Evolutionary conservation across 2,329 filamentous ascomycete genomes (phyloP).

Genomic region (Pseudogymnoascus sp.): DNA sequence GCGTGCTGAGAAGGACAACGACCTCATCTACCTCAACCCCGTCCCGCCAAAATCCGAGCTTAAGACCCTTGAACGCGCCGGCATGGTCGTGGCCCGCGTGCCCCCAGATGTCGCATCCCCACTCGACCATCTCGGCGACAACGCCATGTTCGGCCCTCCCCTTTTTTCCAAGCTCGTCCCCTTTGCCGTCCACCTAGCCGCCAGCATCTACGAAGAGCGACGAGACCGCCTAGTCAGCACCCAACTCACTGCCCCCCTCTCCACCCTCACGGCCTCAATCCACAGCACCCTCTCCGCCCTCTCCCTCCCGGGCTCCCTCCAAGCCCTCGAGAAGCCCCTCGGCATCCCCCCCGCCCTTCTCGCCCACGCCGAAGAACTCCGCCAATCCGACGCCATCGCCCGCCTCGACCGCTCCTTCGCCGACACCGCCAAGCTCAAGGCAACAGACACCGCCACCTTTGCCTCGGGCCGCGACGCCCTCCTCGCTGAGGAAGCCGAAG

Average conservation of each 20-base stretch:
- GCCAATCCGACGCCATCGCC: conserved; percentile 79
- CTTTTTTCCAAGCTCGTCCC: conserved; percentile 88
- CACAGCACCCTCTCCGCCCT: conserved; percentile 72
- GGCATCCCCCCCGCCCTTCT: conserved; percentile 77
- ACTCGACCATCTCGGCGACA: conserved; percentile 69
- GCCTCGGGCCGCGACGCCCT: conserved; percentile 75
- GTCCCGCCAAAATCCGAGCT: conserved; percentile 86
- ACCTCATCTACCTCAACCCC: conserved; percentile 80
- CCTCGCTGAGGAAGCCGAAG: conserved; percentile 72
- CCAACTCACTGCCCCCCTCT: conserved; percentile 75
- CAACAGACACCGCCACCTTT: conserved; percentile 67
- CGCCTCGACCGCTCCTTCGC: conserved; percentile 70
- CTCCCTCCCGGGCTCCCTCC: conserved; percentile 83
- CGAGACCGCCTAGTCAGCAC: conserved; percentile 85
- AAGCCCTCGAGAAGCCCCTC: conserved; percentile 89
- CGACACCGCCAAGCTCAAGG: conserved; percentile 83
- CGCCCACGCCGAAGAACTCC: conserved; percentile 87
- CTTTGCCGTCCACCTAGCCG: conserved; percentile 89
- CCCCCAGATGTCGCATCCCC: conserved; percentile 78
- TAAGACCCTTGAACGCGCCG: conserved; percentile 73
- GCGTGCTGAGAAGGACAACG: conserved; percentile 90
- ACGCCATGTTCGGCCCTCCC: conserved; percentile 70
- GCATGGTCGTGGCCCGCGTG: conserved; percentile 73
- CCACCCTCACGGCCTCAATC: conserved; percentile 68
- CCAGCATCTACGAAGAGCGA: conserved; percentile 89